A percentile compares a stretch with the other conserved stretches of the same genome.
These are phyloP conservation scores for Amanita molliuscula DNA, from an alignment of 768 basidiomycete genomes.

Conservation along the genomic window DNA sequence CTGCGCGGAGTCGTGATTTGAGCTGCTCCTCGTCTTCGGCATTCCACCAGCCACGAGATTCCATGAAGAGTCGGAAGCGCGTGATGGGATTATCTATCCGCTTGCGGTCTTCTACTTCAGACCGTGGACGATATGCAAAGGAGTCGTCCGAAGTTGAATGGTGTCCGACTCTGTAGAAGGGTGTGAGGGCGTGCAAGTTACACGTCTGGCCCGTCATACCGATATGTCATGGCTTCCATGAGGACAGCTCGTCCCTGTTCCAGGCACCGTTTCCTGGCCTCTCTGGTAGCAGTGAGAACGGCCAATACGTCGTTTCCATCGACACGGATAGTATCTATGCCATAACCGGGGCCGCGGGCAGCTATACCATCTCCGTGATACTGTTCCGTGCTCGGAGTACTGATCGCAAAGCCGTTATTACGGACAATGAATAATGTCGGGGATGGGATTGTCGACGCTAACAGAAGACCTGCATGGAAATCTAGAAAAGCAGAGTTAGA, in stretches of 20 bases:
- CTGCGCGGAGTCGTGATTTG: slow-evolving; percentile 55
- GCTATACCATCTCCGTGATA: slow-evolving; percentile 92
- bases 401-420: slow-evolving; percentile 92
- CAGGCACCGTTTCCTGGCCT: slow-evolving; percentile 61
- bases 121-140: slow-evolving; percentile 81
- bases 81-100: slow-evolving; percentile 83
- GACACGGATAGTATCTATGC: slow-evolving; percentile 83
- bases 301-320: slow-evolving; percentile 92
- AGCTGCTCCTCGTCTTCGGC: slow-evolving; percentile 62
- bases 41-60: slow-evolving; percentile 80
- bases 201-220: slow-evolving; percentile 27
- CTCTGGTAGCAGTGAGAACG: slow-evolving; percentile 62
- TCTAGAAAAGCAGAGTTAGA: slow-evolving; percentile 31
- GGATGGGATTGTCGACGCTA: slow-evolving; percentile 67
- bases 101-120: slow-evolving; percentile 89
- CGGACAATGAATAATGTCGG: slow-evolving; percentile 68
- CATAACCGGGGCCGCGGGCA: slow-evolving; percentile 84
- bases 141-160: slow-evolving; percentile 95
- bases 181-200: slow-evolving; percentile 4
- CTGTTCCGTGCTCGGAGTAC: slow-evolving; percentile 83
- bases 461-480: slow-evolving; percentile 84
- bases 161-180: slow-evolving; percentile 63
- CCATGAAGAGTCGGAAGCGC: slow-evolving; percentile 80
- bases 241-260: slow-evolving; percentile 76
- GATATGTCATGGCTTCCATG: slow-evolving; percentile 87